Evolutionary conservation across 768 basidiomycete species (phyloP), one percentile per base, ranked within the genome.

Genomic region (Tulasnella calospora): DNA sequence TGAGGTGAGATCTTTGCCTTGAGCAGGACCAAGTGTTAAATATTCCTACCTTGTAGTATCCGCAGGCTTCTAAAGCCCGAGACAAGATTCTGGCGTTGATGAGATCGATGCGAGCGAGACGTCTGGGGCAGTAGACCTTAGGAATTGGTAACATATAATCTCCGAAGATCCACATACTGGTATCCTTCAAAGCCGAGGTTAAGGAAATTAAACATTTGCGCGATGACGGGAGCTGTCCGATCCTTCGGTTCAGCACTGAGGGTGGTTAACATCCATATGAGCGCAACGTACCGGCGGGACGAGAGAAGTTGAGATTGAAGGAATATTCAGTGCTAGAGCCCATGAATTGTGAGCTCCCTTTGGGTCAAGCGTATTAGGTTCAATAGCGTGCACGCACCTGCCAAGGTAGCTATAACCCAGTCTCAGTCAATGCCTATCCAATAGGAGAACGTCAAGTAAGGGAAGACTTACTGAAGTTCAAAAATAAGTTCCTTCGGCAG

Each of bases 401-500:
- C 72, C 78, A 33, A 73, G 73, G 74, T 73, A 74, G 44, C 71
- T 73, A 44, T 36, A 8, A 36, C 51, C 30, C 30, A 40, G 9
- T n/a, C 40, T 12, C 12, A 21, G 75, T 72, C 38, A 61, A 17
- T 40, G 12, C 23, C 51, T 30, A 10, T 30, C n/a, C 51, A n/a
- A 55, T 21, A 35, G 38, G 61, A 8, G 12, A 13, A 33, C 27
- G 12, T 27, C 33, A 6, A 35, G 27, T 19, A 12, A 38, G 33
- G 10, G 38, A 38, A 13, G 9, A 57, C 78, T 83, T 87, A 89
- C 82, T 89, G 86, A 33, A 88, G 84, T 82, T 88, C 91, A 78
- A 92, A 92, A 80, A 92, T 90, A 80, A 92, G 88, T 80, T 92
- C 91, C 81, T 91, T 90, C 6, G 90, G 91, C 38, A 92, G 86